Base-by-base conservation (phyloP, 805 yeast genomes). In the Jamesozyma lodderae region DNA sequence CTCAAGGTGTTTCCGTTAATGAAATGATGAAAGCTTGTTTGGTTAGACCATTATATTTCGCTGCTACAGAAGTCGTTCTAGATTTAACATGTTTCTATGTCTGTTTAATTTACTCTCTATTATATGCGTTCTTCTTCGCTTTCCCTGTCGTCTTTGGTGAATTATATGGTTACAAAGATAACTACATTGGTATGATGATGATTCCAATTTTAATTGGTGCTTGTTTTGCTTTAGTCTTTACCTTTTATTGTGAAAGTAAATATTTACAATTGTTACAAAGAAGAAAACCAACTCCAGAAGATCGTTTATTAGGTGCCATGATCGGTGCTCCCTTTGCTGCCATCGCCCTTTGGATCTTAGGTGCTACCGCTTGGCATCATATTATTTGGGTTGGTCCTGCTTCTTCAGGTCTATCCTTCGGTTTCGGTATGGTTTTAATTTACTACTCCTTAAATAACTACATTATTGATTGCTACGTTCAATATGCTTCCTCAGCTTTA, bases 41-140 rank as follows among this genome's bases (percentile, higher is more conserved):
- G 40, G 62, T 75, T 48, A 73, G 96, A 51, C 97, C 97, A 2
- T 63, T 90, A 44, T 77, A 75, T 54, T 82, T 86, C 56, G 76
- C 77, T 14, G 60, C 74, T 16, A 76, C 88, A 20, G 96, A 87
- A 60, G 95, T 95, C 4, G 94, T 86, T 20, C 66, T 87, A 52
- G 92, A 78, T 53, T 66, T 85, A 48, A 75, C 87, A 69, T 85
- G 94, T 60, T 73, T 75, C 50, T 87, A 85, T 61, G 90, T 87
- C 43, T 87, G 94, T 46, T 70, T 87, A 57, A 85, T 87, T 59
- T 87, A 87, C 66, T 80, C 95, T n/a, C 69, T 87, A 57, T 68
- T 87, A 36, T 87, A 87, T 55, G 95, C 95, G 10, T 87, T 87
- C 68, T 87, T 87, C 77, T 87, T 86, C 64, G 96, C 96, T 0